Base-by-base conservation (phyloP, 805 yeast species). In the Candida adriatica region DNA sequence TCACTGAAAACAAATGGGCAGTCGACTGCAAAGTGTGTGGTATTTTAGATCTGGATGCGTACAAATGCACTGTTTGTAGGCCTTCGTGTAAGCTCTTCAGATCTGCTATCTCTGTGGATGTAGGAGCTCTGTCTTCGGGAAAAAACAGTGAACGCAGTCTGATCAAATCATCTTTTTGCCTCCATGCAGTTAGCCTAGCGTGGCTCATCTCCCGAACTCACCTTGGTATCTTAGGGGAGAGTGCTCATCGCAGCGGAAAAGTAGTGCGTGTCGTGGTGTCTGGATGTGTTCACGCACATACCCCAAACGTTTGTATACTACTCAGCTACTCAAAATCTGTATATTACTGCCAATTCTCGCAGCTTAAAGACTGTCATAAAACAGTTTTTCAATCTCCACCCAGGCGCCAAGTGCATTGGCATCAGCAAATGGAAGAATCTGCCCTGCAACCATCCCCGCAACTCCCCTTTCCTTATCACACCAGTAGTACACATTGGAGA, bases 401-500 rank as follows among this genome's bases (percentile, higher is more conserved):
- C 52, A 49, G 8, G 42, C 28, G 6, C 26, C 31, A 18, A 42
- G 16, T 4, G 37, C 37, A 3, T 41, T 40, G 1, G 43, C 34
- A 33, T 53, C 58, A 11, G 37, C 49, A 40, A 56, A 56, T 6
- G 71, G 71, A 18, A 64, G 42, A 9, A 60, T 32, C 32, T 64
- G 67, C 16, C 59, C 45, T 14, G 56, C 64, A 41, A 59, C 56
- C 29, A 55, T 49, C 1, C 70, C 70, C 3, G 61, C 69, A 30
- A 62, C 42, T 11, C 55, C 60, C 27, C 55, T 60, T 27, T 57
- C 49, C 16, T 49, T 35, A 43, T 66, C 71, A 21, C 64, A 39
- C 69, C 69, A 66, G 42, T 50, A 66, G 43, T 38, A 63, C 17
- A 59, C 38, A 34, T 61, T 65, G 9, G 61, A 53, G 19, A 63